phyloP scores from a whole-genome alignment of 1,284 basidiomycete genomes.

The Bondarzewia mesenterica region DNA sequence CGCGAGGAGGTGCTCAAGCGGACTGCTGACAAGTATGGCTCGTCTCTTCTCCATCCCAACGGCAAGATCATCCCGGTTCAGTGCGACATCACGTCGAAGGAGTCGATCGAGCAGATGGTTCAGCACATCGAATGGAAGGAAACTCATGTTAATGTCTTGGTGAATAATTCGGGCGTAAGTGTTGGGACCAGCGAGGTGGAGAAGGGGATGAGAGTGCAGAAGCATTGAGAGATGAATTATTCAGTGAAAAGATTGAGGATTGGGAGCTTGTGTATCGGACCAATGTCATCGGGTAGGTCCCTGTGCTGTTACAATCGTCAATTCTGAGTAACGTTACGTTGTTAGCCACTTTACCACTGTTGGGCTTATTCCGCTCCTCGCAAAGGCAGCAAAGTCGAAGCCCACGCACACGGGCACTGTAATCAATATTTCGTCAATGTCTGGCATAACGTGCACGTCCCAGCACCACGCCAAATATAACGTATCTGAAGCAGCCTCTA shows the following conservation, averaged over 20 bases:
- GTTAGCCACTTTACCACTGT: slow-evolving; percentile 27
- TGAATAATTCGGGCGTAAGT: slow-evolving; percentile 30
- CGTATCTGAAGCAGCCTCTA: slow-evolving; percentile 29
- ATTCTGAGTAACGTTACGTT: neutral
- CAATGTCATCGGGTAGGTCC: slow-evolving; percentile 26
- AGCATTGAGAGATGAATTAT: slow-evolving; percentile 24
- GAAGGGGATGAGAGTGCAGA: slow-evolving; percentile 24
- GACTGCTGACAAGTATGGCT: slow-evolving; percentile 12
- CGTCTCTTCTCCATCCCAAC: slow-evolving; percentile 18
- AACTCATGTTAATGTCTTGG: slow-evolving; percentile 28
- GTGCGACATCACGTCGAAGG: slow-evolving; percentile 27
- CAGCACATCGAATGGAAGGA: slow-evolving; percentile 24
- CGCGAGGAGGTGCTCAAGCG: slow-evolving; percentile 8
- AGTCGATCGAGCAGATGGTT: slow-evolving; percentile 23
- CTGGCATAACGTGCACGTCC: slow-evolving; percentile 26
- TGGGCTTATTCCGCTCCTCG: slow-evolving; percentile 33
- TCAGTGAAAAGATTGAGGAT: slow-evolving; percentile 22
- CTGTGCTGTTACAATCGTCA: neutral
- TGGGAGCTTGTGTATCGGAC: slow-evolving; percentile 30
- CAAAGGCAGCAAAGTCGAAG: slow-evolving; percentile 16
- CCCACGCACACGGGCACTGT: slow-evolving; percentile 21
- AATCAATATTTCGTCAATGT: slow-evolving; percentile 31
- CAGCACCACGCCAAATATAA: slow-evolving; percentile 33
- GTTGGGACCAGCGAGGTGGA: slow-evolving; percentile 20
- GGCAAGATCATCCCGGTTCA: slow-evolving; percentile 26